These are phyloP conservation scores for Zychaea mexicana DNA, from an alignment of 371 early-diverging fungal species.

Conservation along the genomic window DNA sequence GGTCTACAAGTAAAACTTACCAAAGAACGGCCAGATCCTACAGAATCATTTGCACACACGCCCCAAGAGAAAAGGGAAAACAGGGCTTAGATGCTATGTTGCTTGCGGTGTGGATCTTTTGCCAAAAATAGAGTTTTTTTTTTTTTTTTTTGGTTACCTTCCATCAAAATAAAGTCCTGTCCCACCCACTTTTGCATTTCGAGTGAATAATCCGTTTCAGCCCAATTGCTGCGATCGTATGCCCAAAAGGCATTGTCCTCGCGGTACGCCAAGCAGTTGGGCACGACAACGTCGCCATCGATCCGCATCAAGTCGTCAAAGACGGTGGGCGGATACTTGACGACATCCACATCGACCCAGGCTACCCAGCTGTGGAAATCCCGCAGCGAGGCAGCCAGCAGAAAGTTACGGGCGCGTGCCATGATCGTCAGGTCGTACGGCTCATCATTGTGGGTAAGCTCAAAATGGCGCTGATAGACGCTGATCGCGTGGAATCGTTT, in stretches of 20 bases:
- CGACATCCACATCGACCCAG: slow-evolving; percentile 58
- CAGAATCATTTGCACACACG: background rate
- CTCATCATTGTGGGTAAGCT: background rate
- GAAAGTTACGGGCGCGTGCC: slow-evolving; percentile 57
- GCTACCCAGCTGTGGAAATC: slow-evolving; percentile 53
- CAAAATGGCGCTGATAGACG: slow-evolving; percentile 46
- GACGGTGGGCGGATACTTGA: slow-evolving; percentile 49
- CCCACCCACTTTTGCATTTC: slow-evolving; percentile 49
- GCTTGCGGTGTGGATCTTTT: background rate
- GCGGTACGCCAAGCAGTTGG: slow-evolving; percentile 51
- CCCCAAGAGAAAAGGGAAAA: background rate
- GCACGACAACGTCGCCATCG: slow-evolving; percentile 58
- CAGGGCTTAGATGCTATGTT: background rate
- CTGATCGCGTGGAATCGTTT: slow-evolving; percentile 41
- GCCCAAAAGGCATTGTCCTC: slow-evolving; percentile 33
- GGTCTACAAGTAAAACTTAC: slow-evolving; percentile 11
- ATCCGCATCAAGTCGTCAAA: slow-evolving; percentile 53
- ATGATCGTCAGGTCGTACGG: slow-evolving; percentile 47
- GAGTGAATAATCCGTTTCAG: slow-evolving; percentile 48
- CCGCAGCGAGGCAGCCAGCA: slow-evolving; percentile 47
- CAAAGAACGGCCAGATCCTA: slow-evolving; percentile 12
- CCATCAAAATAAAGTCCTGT: slow-evolving; percentile 29
- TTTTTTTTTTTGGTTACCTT: slow-evolving; percentile 21
- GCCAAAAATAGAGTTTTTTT: background rate
- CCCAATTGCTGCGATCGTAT: slow-evolving; percentile 46